These are phyloP conservation scores for Anacardium occidentale DNA, from an alignment of 345 rosid genomes.

Conservation along the genomic window DNA sequence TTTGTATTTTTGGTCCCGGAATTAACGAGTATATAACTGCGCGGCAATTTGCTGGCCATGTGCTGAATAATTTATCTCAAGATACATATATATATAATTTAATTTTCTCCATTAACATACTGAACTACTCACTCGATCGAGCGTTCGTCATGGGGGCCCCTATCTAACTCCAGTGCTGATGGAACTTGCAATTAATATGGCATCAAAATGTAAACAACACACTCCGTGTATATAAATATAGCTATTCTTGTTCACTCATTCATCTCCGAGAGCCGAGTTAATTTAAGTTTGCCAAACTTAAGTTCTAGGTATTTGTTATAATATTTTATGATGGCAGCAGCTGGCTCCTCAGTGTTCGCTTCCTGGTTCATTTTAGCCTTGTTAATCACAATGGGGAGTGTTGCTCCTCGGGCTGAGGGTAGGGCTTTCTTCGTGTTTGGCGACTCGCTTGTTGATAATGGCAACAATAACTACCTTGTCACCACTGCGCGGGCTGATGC, in stretches of 20 bases:
- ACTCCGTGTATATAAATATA: slow-evolving; percentile 14
- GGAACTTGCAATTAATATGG: slow-evolving; percentile 33
- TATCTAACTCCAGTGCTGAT: slow-evolving; percentile 21
- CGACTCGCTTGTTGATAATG: slow-evolving; percentile 85
- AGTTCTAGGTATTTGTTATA: not conserved
- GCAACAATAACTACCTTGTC: slow-evolving; percentile 75
- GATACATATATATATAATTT: not conserved
- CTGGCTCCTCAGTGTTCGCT: not conserved
- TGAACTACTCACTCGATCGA: slow-evolving; percentile 2
- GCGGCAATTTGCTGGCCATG: not conserved
- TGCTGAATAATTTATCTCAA: not conserved
- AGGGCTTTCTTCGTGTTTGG: slow-evolving; percentile 74
- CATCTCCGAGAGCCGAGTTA: not conserved
- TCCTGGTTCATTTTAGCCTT: slow-evolving; percentile 21
- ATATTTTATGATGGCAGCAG: slow-evolving; percentile 18
- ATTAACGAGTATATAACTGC: not conserved
- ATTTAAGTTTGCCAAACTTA: not conserved
- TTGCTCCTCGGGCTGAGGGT: slow-evolving; percentile 39
- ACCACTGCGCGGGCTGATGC: slow-evolving; percentile 84
- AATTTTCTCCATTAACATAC: not conserved
- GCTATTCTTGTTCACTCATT: slow-evolving; percentile 12
- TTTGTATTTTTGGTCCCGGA: not conserved
- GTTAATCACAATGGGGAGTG: slow-evolving; percentile 23
- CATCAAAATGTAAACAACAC: not conserved
- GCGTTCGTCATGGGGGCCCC: slow-evolving; percentile 12